Conservation (phyloP, 2,329 filamentous ascomycete species). For the Paramyrothecium sp. region DNA sequence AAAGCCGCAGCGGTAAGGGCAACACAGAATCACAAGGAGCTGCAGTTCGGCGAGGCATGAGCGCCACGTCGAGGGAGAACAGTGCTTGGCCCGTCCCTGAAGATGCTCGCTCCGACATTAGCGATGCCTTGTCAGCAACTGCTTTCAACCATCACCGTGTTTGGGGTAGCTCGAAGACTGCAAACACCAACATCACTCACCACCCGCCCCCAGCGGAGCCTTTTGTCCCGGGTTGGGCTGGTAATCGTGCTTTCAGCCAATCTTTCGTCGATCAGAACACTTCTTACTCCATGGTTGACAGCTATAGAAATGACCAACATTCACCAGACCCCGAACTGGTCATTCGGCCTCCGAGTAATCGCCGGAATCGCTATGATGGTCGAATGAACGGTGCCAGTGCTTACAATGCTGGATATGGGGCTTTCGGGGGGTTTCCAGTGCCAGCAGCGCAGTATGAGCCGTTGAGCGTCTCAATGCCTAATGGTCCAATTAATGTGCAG, state of each 20-base stretch:
- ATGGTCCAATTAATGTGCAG: conserved; percentile 27
- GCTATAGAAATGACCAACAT: conserved; percentile 44
- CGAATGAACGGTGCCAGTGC: conserved; percentile 36
- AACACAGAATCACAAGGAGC: conserved; percentile 33
- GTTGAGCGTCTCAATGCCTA: conserved; percentile 31
- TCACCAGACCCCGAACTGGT: conserved; percentile 48
- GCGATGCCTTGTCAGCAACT: conserved; percentile 50
- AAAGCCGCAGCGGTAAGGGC: conserved; percentile 59
- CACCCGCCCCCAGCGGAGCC: conserved; percentile 36
- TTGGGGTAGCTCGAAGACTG: conserved; percentile 52
- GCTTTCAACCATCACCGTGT: conserved; percentile 56
- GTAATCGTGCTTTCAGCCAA: conserved; percentile 35
- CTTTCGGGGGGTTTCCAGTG: conserved; percentile 25
- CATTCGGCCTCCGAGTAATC: conserved; percentile 37
- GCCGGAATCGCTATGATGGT: conserved; percentile 47
- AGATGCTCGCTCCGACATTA: conserved; percentile 55
- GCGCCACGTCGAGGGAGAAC: conserved; percentile 29
- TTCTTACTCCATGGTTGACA: conserved; percentile 34
- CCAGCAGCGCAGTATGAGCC: conserved; percentile 32
- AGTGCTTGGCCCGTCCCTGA: conserved; percentile 53
- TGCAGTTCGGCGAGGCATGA: conserved; percentile 15
- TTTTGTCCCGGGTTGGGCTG: conserved; percentile 41
- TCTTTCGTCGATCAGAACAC: conserved; percentile 38
- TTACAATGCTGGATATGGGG: conserved; percentile 32
- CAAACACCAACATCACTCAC: conserved; percentile 26